A percentile compares a stretch with the other conserved stretches of the same genome.
These are phyloP conservation scores for Coriolopsis trogii DNA, from an alignment of 1,284 basidiomycete genomes.

Conservation along the genomic window DNA sequence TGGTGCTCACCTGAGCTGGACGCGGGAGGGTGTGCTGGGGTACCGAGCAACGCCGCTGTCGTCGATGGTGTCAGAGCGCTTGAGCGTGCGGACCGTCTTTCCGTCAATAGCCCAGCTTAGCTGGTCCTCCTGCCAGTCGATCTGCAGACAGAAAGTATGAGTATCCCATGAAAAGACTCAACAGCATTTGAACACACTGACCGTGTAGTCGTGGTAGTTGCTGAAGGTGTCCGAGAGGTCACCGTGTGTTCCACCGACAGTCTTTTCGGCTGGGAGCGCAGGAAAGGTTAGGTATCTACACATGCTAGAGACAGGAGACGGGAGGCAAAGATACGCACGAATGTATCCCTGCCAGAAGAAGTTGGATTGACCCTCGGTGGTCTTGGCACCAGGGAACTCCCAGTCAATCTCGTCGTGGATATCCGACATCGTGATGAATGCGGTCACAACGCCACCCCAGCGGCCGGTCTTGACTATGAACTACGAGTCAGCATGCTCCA, in stretches of 20 bases:
- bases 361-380: constrained; percentile 73
- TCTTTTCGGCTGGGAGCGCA: constrained; percentile 42
- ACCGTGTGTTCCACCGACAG: constrained; percentile 48
- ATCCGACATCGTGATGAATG: constrained; percentile 85
- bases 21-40: constrained; percentile 76
- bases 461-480: constrained; percentile 64
- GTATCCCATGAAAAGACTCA: no score
- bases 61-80: constrained; percentile 57
- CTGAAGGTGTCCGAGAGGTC: constrained; percentile 61
- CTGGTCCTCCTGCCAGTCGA: constrained; percentile 77
- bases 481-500: not conserved
- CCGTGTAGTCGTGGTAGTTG: constrained; percentile 79
- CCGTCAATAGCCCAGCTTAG: constrained; percentile 75
- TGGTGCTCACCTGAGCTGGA: constrained; percentile 67
- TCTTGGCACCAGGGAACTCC: constrained; percentile 73
- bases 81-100: constrained; percentile 66
- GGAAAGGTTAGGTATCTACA: no score
- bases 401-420: constrained; percentile 88
- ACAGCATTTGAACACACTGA: no score
- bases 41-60: constrained; percentile 56
- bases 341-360: constrained; percentile 79
- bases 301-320: not conserved
- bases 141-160: constrained; percentile 47
- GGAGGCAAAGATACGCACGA: constrained; percentile 48
- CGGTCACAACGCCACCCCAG: constrained; percentile 79